Conservation (phyloP, 192 early-diverging fungal species). For the Entomortierella parvispora region DNA sequence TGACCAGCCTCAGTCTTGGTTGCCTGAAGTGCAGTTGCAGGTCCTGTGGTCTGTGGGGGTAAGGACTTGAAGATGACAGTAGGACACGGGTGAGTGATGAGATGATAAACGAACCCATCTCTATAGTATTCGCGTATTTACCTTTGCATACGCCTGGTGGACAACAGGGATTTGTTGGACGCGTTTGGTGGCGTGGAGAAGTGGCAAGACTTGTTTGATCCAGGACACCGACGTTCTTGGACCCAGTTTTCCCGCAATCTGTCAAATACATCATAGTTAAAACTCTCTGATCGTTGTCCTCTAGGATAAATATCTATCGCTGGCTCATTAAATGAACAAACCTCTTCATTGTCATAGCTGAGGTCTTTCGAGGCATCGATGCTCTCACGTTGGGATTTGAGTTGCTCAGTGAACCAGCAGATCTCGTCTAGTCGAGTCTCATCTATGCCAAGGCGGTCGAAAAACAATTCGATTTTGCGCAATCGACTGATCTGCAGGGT, state of each 20-base stretch:
- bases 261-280: not conserved
- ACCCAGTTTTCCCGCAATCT: constrained; percentile 31
- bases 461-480: constrained; percentile 41
- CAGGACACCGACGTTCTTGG: constrained; percentile 22
- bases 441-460: constrained; percentile 40
- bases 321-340: not conserved
- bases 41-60: not conserved
- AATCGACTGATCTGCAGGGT: constrained; percentile 29
- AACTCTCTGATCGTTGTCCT: not conserved
- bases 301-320: not conserved
- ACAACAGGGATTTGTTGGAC: constrained; percentile 26
- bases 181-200: constrained; percentile 28
- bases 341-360: constrained; percentile 26
- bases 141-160: constrained; percentile 22
- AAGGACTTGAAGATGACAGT: not conserved
- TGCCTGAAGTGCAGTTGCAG: constrained; percentile 6
- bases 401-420: constrained; percentile 39
- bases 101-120: not conserved
- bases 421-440: constrained; percentile 42
- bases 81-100: not conserved
- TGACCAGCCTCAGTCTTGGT: constrained; percentile 28
- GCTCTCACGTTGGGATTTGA: constrained; percentile 12
- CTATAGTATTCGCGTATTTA: too few species aligned
- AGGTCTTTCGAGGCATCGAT: not conserved
- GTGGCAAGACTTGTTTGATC: constrained; percentile 37